phyloP scores from a whole-genome alignment of 306 rosid genomes.

The Neltuma alba region DNA sequence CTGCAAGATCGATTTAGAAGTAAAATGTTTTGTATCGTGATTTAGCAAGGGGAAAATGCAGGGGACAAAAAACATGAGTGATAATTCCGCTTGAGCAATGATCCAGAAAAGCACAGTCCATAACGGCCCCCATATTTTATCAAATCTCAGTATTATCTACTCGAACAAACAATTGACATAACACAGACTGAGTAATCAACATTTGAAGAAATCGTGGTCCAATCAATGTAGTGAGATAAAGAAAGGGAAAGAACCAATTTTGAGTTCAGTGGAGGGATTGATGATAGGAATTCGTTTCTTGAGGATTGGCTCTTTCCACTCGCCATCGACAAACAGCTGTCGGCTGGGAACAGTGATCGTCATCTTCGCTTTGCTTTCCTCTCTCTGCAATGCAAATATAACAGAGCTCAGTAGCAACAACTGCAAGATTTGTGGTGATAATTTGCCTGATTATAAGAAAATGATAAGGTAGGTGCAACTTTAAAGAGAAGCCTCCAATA shows the following conservation, averaged over 20 bases:
- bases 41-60: neutral
- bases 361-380: constrained; percentile 37
- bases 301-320: constrained; percentile 68
- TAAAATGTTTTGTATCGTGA: neutral
- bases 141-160: neutral
- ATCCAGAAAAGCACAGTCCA: neutral
- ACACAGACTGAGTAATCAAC: neutral
- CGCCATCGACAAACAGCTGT: constrained; percentile 71
- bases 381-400: neutral
- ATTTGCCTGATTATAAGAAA: neutral
- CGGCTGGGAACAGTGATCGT: constrained; percentile 60
- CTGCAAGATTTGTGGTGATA: neutral
- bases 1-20: neutral
- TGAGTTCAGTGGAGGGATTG: constrained; percentile 67
- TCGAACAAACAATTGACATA: neutral
- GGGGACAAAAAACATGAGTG: neutral
- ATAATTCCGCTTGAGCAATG: neutral
- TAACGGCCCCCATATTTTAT: neutral
- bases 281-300: constrained; percentile 70
- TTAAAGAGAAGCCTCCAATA: neutral
- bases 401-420: neutral
- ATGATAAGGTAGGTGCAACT: neutral
- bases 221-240: constrained; percentile 1
- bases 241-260: constrained; percentile 52
- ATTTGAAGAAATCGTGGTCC: neutral